These are phyloP conservation scores for Populus ilicifolia DNA, from an alignment of 345 rosid species.

Conservation along the genomic window DNA sequence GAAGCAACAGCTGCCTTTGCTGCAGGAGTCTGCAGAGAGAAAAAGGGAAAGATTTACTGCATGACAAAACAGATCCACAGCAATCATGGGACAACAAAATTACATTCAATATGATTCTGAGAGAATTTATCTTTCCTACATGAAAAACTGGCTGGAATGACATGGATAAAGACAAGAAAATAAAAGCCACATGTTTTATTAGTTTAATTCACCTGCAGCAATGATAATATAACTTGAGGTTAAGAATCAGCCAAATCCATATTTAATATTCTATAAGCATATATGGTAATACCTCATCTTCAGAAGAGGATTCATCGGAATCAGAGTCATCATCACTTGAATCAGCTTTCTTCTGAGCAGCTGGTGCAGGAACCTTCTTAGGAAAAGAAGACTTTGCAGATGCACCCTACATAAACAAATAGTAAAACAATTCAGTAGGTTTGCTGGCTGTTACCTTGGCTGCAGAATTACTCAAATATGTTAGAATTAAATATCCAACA, in stretches of 20 bases:
- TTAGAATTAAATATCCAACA: background rate
- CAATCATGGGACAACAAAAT: no score
- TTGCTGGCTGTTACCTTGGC: no score
- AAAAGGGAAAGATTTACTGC: background rate
- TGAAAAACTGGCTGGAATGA: no score
- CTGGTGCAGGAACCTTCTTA: conserved; percentile 10
- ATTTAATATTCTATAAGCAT: background rate
- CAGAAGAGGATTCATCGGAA: background rate
- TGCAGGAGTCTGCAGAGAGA: conserved; percentile 2
- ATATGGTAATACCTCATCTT: background rate
- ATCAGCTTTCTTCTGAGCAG: conserved; percentile 22
- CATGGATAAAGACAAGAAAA: no score
- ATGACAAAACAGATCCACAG: no score
- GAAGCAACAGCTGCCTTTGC: background rate
- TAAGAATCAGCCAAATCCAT: no score
- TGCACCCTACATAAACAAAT: background rate
- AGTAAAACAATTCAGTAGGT: background rate
- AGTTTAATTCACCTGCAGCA: no score
- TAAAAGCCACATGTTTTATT: no score
- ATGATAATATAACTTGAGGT: no score
- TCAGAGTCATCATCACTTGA: conserved; percentile 34
- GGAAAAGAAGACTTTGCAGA: conserved; percentile 5
- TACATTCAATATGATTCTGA: background rate
- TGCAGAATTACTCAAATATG: no score
- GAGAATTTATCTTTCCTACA: no score